These are phyloP conservation scores for Phytophthora hibernalis DNA, from an alignment of 352 stramenopile species.

Conservation along the genomic window DNA sequence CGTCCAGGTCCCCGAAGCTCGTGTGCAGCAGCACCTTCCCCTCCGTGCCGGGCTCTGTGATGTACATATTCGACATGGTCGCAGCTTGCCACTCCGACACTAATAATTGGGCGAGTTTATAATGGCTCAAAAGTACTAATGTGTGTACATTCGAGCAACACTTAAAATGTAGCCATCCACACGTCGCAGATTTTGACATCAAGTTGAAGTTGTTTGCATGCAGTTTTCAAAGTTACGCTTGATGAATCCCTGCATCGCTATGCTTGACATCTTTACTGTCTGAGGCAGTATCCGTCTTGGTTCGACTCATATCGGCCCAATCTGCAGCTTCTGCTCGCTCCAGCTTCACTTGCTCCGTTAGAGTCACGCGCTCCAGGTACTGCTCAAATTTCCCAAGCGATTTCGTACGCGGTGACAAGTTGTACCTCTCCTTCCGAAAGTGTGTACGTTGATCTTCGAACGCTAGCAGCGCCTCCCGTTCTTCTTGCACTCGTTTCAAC, in stretches of 20 bases:
- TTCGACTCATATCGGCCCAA: constrained; percentile 6
- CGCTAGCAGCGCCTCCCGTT: constrained; percentile 44
- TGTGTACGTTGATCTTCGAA: constrained; percentile 50
- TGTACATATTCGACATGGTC: constrained; percentile 97
- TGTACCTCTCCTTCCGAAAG: constrained; percentile 68
- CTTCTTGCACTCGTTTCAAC: constrained; percentile 36
- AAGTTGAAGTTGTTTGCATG: neutral
- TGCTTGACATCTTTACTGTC: neutral
- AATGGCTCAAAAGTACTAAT: neutral
- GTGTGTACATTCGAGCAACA: neutral
- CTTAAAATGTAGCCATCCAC: constrained; percentile 5
- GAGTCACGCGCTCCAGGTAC: constrained; percentile 61
- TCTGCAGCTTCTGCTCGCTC: constrained; percentile 45
- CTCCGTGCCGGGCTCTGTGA: constrained; percentile 95
- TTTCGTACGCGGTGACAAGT: constrained; percentile 50
- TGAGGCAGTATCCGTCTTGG: neutral
- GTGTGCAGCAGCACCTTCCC: constrained; percentile 98
- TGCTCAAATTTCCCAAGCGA: constrained; percentile 55
- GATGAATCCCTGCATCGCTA: neutral
- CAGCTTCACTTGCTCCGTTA: constrained; percentile 54
- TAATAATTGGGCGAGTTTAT: neutral
- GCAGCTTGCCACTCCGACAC: neutral
- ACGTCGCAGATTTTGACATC: neutral
- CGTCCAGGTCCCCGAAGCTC: constrained; percentile 96
- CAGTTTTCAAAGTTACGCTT: neutral